Evolutionary conservation across 768 basidiomycete species (phyloP).

Genomic region (Leccinum disarticulatum): DNA sequence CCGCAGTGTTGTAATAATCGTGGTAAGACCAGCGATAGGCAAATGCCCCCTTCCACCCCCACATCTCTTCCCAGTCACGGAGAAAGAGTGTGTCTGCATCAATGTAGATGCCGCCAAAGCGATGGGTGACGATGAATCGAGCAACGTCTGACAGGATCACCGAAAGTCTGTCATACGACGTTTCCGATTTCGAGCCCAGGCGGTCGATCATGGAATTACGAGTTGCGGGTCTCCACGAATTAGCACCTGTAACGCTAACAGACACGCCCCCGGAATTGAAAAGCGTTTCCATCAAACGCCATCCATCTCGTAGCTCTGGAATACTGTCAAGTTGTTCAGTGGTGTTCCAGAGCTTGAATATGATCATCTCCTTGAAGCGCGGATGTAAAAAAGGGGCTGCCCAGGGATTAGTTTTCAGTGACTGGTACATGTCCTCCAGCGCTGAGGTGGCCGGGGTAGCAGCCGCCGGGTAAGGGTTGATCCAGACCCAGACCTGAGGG

Average conservation of each 20-base stretch:
- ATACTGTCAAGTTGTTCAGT: constrained; percentile 91
- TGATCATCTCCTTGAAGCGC: constrained; percentile 83
- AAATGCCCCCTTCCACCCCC: constrained; percentile 93
- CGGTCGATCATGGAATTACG: constrained; percentile 36
- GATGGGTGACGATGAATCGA: constrained; percentile 91
- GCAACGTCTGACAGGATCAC: constrained; percentile 96
- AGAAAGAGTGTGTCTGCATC: constrained; percentile 93
- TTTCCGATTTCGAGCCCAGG: constrained; percentile 56
- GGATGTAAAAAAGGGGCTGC: constrained; percentile 88
- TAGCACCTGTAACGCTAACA: constrained; percentile 49
- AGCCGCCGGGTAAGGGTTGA: constrained; percentile 91
- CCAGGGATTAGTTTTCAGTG: constrained; percentile 83
- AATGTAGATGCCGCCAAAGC: constrained; percentile 92
- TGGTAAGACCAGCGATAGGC: constrained; percentile 94
- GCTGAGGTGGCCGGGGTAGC: constrained; percentile 78
- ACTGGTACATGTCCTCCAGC: constrained; percentile 76
- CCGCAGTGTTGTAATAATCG: constrained; percentile 92
- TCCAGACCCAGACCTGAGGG: constrained; percentile 95
- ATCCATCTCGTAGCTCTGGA: constrained; percentile 84
- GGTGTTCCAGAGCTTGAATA: constrained; percentile 96
- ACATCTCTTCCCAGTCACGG: constrained; percentile 95
- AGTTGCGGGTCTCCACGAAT: constrained; percentile 19
- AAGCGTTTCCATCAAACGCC: constrained; percentile 71
- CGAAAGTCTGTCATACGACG: constrained; percentile 74
- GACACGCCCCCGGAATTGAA: constrained; percentile 88